These are phyloP conservation scores for Neofusicoccum cordaticola DNA, from an alignment of 2,329 filamentous ascomycete species.

Conservation along the genomic window DNA sequence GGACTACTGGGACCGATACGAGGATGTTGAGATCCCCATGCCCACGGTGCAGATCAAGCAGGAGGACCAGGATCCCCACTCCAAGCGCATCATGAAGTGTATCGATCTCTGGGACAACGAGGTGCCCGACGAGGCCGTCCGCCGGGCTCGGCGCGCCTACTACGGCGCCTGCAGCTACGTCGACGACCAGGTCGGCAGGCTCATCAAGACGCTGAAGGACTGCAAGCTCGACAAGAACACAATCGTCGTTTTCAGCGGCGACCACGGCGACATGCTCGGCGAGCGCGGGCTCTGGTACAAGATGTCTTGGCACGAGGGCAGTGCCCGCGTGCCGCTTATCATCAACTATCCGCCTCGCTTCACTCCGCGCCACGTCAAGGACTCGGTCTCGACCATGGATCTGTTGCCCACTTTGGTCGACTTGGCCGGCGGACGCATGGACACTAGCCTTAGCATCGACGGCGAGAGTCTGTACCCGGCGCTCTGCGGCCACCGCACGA, in stretches of 20 bases:
- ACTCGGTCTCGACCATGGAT: conserved; percentile 90
- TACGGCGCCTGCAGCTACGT: conserved; percentile 93
- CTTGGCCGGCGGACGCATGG: conserved; percentile 68
- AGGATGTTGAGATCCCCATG: conserved; percentile 80
- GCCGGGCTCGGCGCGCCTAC: conserved; percentile 80
- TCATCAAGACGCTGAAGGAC: conserved; percentile 73
- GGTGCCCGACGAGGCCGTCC: conserved; percentile 82
- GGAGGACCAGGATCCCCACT: conserved; percentile 82
- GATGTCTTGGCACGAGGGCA: conserved; percentile 95
- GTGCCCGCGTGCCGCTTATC: conserved; percentile 82
- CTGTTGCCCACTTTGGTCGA: conserved; percentile 86
- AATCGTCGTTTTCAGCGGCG: conserved; percentile 86
- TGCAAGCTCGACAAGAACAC: conserved; percentile 81
- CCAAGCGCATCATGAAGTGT: conserved; percentile 79
- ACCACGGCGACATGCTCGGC: conserved; percentile 94
- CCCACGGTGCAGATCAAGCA: conserved; percentile 75
- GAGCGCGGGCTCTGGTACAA: conserved; percentile 95
- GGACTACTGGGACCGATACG: conserved; percentile 91
- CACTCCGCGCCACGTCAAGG: conserved; percentile 68
- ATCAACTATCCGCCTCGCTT: conserved; percentile 78
- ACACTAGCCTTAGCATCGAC: conserved; percentile 76
- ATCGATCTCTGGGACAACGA: conserved; percentile 83
- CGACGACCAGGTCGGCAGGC: conserved; percentile 83
- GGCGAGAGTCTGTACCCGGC: conserved; percentile 80
- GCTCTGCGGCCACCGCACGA: conserved; percentile 53